Percentiles rank a stretch among this genome's conserved stretches.
Conservation (phyloP, 805 yeast species). For the Saccharomycopsis sp. region DNA sequence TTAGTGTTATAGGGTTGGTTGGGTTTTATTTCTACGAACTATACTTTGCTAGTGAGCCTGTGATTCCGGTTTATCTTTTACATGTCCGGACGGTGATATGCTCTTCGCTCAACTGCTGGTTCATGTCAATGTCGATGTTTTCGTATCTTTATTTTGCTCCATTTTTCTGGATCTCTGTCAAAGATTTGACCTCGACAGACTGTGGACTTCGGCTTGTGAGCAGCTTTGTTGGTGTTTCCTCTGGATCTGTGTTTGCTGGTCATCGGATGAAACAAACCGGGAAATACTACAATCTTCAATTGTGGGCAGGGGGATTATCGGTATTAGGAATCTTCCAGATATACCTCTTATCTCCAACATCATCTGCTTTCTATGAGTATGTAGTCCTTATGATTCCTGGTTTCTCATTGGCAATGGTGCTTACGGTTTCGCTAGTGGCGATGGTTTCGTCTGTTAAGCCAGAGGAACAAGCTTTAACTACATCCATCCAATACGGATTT, state of each 20-base stretch:
- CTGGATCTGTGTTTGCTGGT: conserved; percentile 65
- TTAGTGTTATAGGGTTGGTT: conserved; percentile 32
- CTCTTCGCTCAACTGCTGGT: conserved; percentile 64
- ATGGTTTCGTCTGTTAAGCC: conserved; percentile 69
- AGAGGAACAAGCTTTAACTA: conserved; percentile 72
- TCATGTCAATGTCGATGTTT: conserved; percentile 61
- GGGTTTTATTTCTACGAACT: conserved; percentile 48
- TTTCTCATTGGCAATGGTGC: conserved; percentile 55
- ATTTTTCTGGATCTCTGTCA: conserved; percentile 52
- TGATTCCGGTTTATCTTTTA: conserved; percentile 57
- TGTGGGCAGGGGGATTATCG: conserved; percentile 36
- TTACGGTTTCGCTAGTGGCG: conserved; percentile 68
- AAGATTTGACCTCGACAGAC: conserved; percentile 45
- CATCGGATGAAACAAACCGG: conserved; percentile 63
- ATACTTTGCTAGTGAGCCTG: conserved; percentile 52
- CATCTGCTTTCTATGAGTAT: conserved; percentile 34
- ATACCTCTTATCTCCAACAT: conserved; percentile 24
- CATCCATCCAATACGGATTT: conserved; percentile 85
- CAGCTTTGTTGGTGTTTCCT: conserved; percentile 61
- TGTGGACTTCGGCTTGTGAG: conserved; percentile 50
- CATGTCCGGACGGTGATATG: conserved; percentile 53
- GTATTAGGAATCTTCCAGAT: conserved; percentile 40
- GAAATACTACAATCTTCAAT: conserved; percentile 45
- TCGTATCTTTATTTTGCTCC: conserved; percentile 66
- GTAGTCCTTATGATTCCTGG: conserved; percentile 49